Conservation (phyloP, 495 filamentous ascomycete genomes). For the Hyaloscypha bicolor region DNA sequence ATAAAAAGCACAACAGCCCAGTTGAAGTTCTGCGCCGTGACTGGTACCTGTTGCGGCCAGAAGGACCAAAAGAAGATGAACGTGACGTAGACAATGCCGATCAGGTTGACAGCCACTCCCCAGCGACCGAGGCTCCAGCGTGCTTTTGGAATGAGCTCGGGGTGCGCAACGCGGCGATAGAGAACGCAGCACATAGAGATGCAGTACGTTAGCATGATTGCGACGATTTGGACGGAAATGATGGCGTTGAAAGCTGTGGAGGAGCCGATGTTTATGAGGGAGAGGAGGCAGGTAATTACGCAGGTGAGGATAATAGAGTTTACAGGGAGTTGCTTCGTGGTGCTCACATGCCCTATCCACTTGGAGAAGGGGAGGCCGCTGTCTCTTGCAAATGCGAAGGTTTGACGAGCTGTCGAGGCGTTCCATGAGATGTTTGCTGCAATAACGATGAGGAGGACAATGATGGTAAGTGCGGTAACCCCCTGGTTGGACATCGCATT, state of each 20-base stretch:
- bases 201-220: constrained; percentile 47
- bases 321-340: constrained; percentile 44
- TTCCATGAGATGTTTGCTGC: constrained; percentile 41
- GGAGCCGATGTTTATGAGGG: constrained; percentile 55
- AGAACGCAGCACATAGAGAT: constrained; percentile 46
- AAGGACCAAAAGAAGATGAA: constrained; percentile 50
- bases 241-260: constrained; percentile 48
- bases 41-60: constrained; percentile 40
- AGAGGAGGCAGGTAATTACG: constrained; percentile 43
- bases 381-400: constrained; percentile 60
- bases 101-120: constrained; percentile 44
- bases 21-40: constrained; percentile 43
- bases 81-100: constrained; percentile 39
- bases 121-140: constrained; percentile 41
- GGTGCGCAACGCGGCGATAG: constrained; percentile 35
- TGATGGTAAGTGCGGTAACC: constrained; percentile 37
- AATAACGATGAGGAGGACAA: constrained; percentile 43
- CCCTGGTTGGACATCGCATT: constrained; percentile 36
- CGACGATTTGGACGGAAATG: constrained; percentile 45
- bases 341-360: constrained; percentile 44
- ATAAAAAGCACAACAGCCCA: constrained; percentile 45
- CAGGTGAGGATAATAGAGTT: constrained; percentile 38
- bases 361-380: constrained; percentile 56
- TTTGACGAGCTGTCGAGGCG: constrained; percentile 52
- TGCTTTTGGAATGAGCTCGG: constrained; percentile 20